Evolutionary conservation across 768 basidiomycete genomes (phyloP), one percentile per base, ranked within the genome.

Genomic region (Dacryopinax spathularia): DNA sequence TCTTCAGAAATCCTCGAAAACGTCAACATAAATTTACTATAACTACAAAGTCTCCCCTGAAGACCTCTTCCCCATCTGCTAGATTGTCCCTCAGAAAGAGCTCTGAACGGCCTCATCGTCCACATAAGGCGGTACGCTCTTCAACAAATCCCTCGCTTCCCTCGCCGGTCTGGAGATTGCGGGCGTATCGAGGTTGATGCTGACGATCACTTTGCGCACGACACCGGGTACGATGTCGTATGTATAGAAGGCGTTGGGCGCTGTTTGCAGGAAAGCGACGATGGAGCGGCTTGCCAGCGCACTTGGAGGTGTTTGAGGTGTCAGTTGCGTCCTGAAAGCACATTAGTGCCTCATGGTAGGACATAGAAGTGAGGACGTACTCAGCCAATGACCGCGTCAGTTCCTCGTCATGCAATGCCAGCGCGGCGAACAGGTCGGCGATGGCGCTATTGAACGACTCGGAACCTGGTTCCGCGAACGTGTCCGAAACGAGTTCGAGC

Each of bases 131-230:
- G 70, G 66, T 36, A 69, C 69, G 37, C 72, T 71, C 66, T 70
- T 75, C 34, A 94, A 70, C 25, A 86, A 63, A 60, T 95, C 92
- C 65, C 85, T 79, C 1, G 92, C 86, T 70, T 94, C 91, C 43
- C 91, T 77, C 6, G 90, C 87, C 0, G 90, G 91, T 48, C 91
- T 78, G 10, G 88, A 80, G 41, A 94, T 83, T 20, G 81, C 78
- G 1, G 88, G 83, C 34, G 81, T 81, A 41, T 92, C 89, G 65
- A 79, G 84, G 1, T 79, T 82, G 0, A 82, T 80, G 68, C 85
- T 83, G 66, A 87, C 85, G 61, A 84, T 76, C 2, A 88, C 79
- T 72, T 92, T 92, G 72, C 86, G 82, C 0, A 87, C 83, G 2
- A 93, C 82, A 39, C 75, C 80, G 5, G 80, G 80, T 33, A 87